Evolutionary conservation across 192 early-diverging fungal species (phyloP).

Genomic region (Umbelopsis sp.): DNA sequence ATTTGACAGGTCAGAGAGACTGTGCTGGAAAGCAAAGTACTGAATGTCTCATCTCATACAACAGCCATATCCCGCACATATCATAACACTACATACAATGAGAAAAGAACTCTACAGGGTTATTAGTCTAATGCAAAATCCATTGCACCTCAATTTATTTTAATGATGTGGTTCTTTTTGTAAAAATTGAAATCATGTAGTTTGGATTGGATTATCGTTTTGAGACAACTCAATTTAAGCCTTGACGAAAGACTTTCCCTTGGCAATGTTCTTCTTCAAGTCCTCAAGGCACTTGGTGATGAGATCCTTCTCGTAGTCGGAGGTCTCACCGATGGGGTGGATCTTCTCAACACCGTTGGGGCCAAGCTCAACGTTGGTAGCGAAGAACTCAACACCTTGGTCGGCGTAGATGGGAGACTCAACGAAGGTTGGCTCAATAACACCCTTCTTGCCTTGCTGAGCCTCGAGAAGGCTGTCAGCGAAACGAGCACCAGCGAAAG

Average conservation of each 20-base stretch:
- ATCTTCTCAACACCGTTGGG: slow-evolving; percentile 84
- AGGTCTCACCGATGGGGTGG: slow-evolving; percentile 73
- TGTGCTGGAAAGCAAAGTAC: too few species aligned
- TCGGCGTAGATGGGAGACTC: slow-evolving; percentile 56
- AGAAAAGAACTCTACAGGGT: too few species aligned
- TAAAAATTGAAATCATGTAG: slow-evolving; percentile 2
- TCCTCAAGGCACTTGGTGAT: slow-evolving; percentile 77
- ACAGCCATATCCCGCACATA: too few species aligned
- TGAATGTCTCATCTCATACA: too few species aligned
- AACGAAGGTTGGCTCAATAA: slow-evolving; percentile 90
- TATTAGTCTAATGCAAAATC: not conserved
- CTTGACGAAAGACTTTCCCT: slow-evolving; percentile 83
- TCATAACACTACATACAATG: too few species aligned
- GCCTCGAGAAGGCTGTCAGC: slow-evolving; percentile 84
- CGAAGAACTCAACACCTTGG: slow-evolving; percentile 68
- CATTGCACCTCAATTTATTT: slow-evolving; percentile 5
- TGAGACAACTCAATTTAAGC: not conserved
- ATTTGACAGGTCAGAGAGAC: too few species aligned
- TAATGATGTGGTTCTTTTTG: not conserved
- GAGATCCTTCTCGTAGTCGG: slow-evolving; percentile 82
- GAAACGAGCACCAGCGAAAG: slow-evolving; percentile 85
- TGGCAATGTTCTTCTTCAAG: slow-evolving; percentile 86
- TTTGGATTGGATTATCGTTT: not conserved
- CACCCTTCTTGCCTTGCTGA: slow-evolving; percentile 63
- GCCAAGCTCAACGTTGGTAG: slow-evolving; percentile 74